Base-by-base conservation (phyloP, 257 asterid genomes). In the Solanum corneliomulleri region DNA sequence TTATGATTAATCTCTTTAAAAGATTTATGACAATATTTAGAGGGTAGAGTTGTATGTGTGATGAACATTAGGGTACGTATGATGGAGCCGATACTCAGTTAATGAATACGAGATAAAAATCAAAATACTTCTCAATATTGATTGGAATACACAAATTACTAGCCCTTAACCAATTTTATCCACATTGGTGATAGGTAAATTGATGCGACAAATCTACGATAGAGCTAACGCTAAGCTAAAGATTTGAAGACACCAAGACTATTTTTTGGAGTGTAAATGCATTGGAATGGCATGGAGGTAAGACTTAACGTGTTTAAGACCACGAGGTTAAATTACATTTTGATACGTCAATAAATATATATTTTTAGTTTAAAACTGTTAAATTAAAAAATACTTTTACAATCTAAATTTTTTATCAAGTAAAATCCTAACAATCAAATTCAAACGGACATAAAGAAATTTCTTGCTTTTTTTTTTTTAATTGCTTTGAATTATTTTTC, bases 401-500 rank as follows among this genome's bases (percentile, higher is more conserved):
- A 21, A 21, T 9, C 9, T 1, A 3, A 60, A 60, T 21, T 60
- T 0, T 6, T 4, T 21, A 1, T 0, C 68, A 23, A 60, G 27
- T 60, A 3, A 60, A 60, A 60, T 23, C 14, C 13, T 21, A 21
- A 60, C 13, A 64, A 25, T 64, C 35, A 64, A n/a, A 64, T n/a
- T 11, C 9, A 12, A 64, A 25, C 4, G 0, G 9, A 25, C 11
- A 7, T 25, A 15, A 3, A 64, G 8, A 11, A 5, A 0, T 11
- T 11, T 64, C 5, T 64, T 64, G 33, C 33, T 64, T 25, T 5
- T 25, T 5, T 64, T n/a, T n/a, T 3, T 25, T 64, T 11, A 64
- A 64, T 12, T 11, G 4, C 8, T 64, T 4, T 62, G 31, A 1
- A 4, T n/a, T 60, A 3, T 64, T 64, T n/a, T 64, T 64, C 9